Evolutionary conservation across 768 basidiomycete species (phyloP).

Genomic region (Paxillus ammoniavirescens): DNA sequence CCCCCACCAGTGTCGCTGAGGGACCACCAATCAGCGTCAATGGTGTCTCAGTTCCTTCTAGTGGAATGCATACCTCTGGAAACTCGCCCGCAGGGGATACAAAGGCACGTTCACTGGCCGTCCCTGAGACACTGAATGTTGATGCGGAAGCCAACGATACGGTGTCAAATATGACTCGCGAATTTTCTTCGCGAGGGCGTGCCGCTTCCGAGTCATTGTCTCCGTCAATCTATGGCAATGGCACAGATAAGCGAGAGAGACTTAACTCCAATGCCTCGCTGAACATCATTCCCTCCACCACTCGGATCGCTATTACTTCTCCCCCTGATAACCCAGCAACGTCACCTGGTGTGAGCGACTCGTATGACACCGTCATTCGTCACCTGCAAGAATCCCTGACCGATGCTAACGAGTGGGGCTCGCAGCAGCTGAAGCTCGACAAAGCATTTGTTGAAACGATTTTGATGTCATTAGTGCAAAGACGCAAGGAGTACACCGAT

Average conservation of each 20-base stretch:
- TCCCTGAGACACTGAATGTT: background rate
- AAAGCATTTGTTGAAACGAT: conserved; percentile 71
- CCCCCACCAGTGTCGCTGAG: conserved; percentile 6
- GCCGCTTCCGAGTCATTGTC: conserved; percentile 35
- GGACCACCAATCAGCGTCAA: background rate
- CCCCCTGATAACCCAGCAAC: conserved; percentile 32
- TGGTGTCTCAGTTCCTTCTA: background rate
- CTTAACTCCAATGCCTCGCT: conserved; percentile 25
- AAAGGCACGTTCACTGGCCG: background rate
- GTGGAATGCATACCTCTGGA: background rate
- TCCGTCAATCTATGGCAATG: conserved; percentile 8
- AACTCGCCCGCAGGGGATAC: background rate
- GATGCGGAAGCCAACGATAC: conserved; percentile 11
- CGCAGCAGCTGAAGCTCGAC: conserved; percentile 67
- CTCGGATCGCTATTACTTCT: conserved; percentile 47
- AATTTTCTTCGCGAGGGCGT: conserved; percentile 18
- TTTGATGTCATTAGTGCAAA: conserved; percentile 61
- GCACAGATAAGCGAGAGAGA: conserved; percentile 16
- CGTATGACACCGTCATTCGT: conserved; percentile 44
- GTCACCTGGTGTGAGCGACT: conserved; percentile 30
- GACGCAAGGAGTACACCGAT: conserved; percentile 55
- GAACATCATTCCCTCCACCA: conserved; percentile 15
- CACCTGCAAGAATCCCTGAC: conserved; percentile 61
- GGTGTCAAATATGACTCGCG: conserved; percentile 11
- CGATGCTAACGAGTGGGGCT: conserved; percentile 58